Evolutionary conservation across 2,329 filamentous ascomycete species (phyloP), one percentile per base, ranked within the genome.

Genomic region (Zymoseptoria brevis): DNA sequence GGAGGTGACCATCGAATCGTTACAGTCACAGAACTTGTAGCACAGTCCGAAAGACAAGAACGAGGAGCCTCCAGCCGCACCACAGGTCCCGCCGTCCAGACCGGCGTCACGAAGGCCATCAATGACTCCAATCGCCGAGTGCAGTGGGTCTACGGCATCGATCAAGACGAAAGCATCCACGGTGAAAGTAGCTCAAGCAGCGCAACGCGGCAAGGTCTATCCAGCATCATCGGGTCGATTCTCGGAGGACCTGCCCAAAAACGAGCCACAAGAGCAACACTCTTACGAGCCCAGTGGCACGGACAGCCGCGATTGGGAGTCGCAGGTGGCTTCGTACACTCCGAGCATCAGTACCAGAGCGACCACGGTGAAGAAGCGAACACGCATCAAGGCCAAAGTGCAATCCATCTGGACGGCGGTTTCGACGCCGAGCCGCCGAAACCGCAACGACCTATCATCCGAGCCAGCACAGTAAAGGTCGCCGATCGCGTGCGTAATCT

Each of bases 401-500:
- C 59, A 50, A 48, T 58, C 55, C 55, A 62, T 53, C 26, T 57
- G 50, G 60, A 62, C 53, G 60, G 60, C 29, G 26, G 58, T 60
- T 26, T 53, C 49, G 60, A 60, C 24, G 29, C 11, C 50, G 49
- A 21, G 57, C 19, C 55, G 58, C 54, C 60, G n/a, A 50, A 62
- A 52, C 52, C 52, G 57, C 24, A 51, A 35, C 41, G 51, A 13
- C 19, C 30, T 11, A 11, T 22, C 30, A 45, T 45, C 26, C 53
- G 29, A 21, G 7, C 29, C 21, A 19, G 30, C 41, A 56, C 35
- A 49, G 50, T 59, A 41, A 62, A 64, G 11, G 64, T 65, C 49
- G 62, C 62, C 22, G 64, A 64, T 55, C 64, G 64, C 41, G 57
- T 65, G 16, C 55, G 54, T 21, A 57, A 58, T 19, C 63, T 66